Evolutionary conservation across 2,329 filamentous ascomycete species (phyloP).

Genomic region (Sporothrix globosa): DNA sequence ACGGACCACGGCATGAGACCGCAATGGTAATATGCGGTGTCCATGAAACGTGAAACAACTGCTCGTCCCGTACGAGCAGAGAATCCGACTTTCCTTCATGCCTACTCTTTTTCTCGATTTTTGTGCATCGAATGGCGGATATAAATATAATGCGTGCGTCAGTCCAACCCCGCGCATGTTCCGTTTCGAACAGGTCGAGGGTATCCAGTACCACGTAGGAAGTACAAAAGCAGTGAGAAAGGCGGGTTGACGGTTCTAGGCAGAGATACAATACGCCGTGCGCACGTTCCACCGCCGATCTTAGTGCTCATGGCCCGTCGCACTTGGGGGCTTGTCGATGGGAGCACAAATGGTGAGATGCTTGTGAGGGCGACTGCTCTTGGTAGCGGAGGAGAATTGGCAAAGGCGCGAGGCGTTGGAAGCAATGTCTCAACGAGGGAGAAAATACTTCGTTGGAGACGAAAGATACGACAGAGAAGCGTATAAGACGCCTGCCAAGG

Average conservation of each 20-base stretch:
- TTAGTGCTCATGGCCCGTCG: background rate
- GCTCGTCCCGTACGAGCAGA: background rate
- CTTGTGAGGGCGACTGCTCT: too few species aligned
- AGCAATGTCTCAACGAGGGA: too few species aligned
- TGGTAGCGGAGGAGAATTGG: too few species aligned
- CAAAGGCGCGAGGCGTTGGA: too few species aligned
- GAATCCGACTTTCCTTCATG: background rate
- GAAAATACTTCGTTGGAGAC: too few species aligned
- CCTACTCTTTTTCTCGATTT: background rate
- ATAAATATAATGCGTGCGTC: constrained; percentile 4
- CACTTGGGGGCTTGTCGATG: background rate
- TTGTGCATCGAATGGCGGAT: background rate
- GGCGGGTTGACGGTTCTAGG: background rate
- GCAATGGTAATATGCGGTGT: too few species aligned
- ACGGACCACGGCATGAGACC: too few species aligned
- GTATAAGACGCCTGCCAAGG: too few species aligned
- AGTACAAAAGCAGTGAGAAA: background rate
- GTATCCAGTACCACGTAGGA: background rate
- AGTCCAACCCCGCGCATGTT: background rate
- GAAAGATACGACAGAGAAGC: too few species aligned
- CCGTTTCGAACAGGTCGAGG: background rate
- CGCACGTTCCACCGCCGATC: constrained; percentile 10
- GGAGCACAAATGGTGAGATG: background rate
- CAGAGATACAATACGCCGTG: background rate
- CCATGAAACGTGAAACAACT: background rate